Evolutionary conservation across 2,329 filamentous ascomycete species (phyloP), one percentile per base, ranked within the genome.

Genomic region (Talaromyces sp.): DNA sequence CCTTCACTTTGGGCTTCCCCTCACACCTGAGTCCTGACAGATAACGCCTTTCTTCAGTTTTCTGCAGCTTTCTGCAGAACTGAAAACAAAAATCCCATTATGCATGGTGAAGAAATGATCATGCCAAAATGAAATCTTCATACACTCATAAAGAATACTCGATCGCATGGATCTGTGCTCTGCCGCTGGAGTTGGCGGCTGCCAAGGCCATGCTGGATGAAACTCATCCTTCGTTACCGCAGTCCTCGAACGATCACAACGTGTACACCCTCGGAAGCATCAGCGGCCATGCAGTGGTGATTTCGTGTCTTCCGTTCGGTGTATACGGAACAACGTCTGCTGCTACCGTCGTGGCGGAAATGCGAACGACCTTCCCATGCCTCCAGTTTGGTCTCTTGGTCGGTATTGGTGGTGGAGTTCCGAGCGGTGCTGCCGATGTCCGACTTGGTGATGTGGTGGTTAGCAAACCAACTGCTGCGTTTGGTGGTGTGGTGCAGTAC

Each of bases 161-260:
- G 3, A 31, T 64, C 27, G 53, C 34, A 27, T 64, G 62, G 54
- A 43, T 64, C 17, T 36, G 49, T 38, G 54, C 62, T 19, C 22
- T 64, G 22, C 62, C 62, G 19, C 43, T 64, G 40, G 62, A 64
- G 17, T 29, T 59, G 40, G 62, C 62, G 17, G 54, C 62, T 15
- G 62, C 62, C 3, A 60, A 43, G 27, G 62, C 53, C 17, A 60
- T 60, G 65, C 61, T 69, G 6, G 72, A 74, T 45, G 68, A 71
- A 63, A 62, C 45, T 29, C 60, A 62, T 38, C 17, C 43, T 17
- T 19, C 60, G 13, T n/a, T 62, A n/a, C 13, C 43, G 10, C 60
- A 62, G 34, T 19, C 60, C 38, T 17, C 38, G 2, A 51, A 13
- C 45, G 59, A 61, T 8, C 40, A 51, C 43, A 61, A 51, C n/a